Conservation (phyloP, 1,284 basidiomycete genomes). For the Rhodotorula glutinis region DNA sequence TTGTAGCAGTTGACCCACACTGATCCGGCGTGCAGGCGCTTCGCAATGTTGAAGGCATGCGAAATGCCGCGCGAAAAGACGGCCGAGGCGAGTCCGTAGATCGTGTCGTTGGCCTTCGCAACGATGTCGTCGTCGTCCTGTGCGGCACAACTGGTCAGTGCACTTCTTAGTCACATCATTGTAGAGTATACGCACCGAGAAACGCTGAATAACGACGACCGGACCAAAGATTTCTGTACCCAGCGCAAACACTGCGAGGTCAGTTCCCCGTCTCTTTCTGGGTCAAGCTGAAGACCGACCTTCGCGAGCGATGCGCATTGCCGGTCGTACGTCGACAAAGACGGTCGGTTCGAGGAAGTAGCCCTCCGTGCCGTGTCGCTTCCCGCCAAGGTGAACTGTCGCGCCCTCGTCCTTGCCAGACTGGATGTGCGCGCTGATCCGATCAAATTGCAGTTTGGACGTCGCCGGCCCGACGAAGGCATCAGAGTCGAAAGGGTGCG, state of each 20-base stretch:
- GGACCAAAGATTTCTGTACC: conserved; percentile 58
- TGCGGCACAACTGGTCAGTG: conserved; percentile 31
- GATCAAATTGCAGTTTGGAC: conserved; percentile 58
- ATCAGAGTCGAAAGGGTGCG: conserved; percentile 71
- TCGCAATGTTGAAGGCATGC: conserved; percentile 68
- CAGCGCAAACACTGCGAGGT: neutral
- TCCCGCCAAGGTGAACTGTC: conserved; percentile 71
- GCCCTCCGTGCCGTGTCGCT: conserved; percentile 64
- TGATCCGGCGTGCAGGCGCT: conserved; percentile 70
- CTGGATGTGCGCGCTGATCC: conserved; percentile 84
- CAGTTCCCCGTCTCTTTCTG: neutral
- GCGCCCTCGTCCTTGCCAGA: conserved; percentile 79
- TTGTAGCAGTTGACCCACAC: conserved; percentile 70
- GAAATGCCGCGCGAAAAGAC: conserved; percentile 79
- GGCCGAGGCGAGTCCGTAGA: conserved; percentile 79
- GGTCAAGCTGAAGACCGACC: conserved; percentile 61
- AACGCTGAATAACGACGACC: conserved; percentile 58
- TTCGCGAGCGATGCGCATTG: conserved; percentile 84
- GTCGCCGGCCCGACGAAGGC: conserved; percentile 85
- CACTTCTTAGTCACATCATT: conserved; percentile 54
- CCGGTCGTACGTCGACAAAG: conserved; percentile 69
- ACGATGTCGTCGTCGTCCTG: conserved; percentile 53
- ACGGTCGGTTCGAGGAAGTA: conserved; percentile 69
- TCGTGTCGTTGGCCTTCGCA: conserved; percentile 73
- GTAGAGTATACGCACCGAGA: conserved; percentile 40